These are phyloP conservation scores for Pythium chondricola DNA, from an alignment of 352 stramenopile genomes.

Conservation along the genomic window DNA sequence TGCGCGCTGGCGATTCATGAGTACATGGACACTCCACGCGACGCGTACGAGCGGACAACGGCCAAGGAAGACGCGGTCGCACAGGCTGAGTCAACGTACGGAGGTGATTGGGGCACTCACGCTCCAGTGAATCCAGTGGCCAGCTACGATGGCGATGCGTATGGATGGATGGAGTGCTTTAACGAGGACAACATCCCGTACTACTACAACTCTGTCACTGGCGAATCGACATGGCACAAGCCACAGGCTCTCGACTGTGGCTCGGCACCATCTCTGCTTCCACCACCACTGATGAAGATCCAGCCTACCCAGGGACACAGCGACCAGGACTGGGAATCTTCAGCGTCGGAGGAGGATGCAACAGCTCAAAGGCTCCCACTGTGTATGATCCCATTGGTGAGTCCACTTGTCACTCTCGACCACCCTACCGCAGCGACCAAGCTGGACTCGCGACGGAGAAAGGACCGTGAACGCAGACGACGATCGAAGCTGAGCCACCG, in stretches of 20 bases:
- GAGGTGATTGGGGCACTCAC: too few relatives aligned
- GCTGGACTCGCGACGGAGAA: constrained; percentile 33
- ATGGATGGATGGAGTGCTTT: constrained; percentile 34
- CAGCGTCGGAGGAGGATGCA: neutral
- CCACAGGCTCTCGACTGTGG: neutral
- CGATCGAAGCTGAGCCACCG: neutral
- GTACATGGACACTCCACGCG: constrained; percentile 34
- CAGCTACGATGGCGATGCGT: neutral
- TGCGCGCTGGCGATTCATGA: constrained; percentile 49
- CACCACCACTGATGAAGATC: constrained; percentile 3
- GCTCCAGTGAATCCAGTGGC: too few relatives aligned
- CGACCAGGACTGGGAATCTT: neutral
- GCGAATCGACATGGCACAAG: constrained; percentile 50
- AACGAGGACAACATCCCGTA: constrained; percentile 57
- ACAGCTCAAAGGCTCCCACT: constrained; percentile 35
- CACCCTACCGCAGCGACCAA: constrained; percentile 52
- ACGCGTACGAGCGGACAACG: constrained; percentile 13
- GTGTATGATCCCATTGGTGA: constrained; percentile 68
- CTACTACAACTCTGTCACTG: constrained; percentile 54
- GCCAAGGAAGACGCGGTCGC: constrained; percentile 3
- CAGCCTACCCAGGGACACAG: neutral
- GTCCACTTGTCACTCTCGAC: constrained; percentile 53
- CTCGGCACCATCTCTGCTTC: neutral
- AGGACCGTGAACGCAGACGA: constrained; percentile 22
- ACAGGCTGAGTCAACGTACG: neutral